Evolutionary conservation across 192 early-diverging fungal genomes (phyloP), one percentile per base, ranked within the genome.

Genomic region (Funneliformis mosseae): DNA sequence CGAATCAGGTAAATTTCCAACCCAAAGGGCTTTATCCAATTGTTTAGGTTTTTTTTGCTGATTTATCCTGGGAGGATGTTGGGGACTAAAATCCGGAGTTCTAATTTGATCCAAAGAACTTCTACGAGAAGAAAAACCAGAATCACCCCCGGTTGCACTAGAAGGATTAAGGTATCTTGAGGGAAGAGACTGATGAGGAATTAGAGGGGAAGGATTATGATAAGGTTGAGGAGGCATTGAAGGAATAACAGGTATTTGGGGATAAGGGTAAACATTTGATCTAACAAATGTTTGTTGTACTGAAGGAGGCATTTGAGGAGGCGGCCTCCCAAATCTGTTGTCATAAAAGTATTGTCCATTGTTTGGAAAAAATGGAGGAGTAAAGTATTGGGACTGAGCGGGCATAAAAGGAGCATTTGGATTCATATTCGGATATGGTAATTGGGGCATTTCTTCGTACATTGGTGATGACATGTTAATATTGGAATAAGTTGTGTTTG

Each of bases 11-110:
- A 88, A 81, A 73, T 88, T 88, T 12, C 87, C 87, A 5, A 88
- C 87, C 87, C 87, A 88, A 83, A 88, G 82, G 21, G 87, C 87
- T 25, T 85, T 88, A 63, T 88, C 87, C 55, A 86, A 76, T n/a
- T 88, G 83, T 41, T 86, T 88, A 11, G 87, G 87, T 74, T 86
- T 88, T 80, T 84, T 84, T 75, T 88, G 86, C 18, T 83, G 62
- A 67, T 66, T 38, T 45, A 78, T 67, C 28, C 77, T 78, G 4
- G 61, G 63, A n/a, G 43, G 12, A 48, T 78, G 63, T 21, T 78
- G 77, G n/a, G 77, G 63, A 8, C 77, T 63, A 48, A 78, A 67
- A 27, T 66, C 77, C 8, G 77, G 77, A 43, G 77, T 78, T 46
- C 77, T 59, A 46, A 28, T 46, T 12, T 64, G 77, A 78, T 78